phyloP scores from a whole-genome alignment of 2,329 filamentous ascomycete genomes.

The Cordyceps tenuipes region DNA sequence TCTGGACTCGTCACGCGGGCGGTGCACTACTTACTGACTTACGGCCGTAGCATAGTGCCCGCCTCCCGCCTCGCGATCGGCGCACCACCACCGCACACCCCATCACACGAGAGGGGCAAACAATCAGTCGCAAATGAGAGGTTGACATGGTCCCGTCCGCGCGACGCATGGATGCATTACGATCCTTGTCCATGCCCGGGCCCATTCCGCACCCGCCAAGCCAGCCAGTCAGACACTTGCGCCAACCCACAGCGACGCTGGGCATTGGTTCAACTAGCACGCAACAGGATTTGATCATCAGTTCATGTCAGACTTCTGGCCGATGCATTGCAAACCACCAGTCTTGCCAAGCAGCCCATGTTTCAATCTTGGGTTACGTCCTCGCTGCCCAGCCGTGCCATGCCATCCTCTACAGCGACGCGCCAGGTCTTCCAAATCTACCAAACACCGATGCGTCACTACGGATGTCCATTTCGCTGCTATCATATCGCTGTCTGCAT shows the following conservation, averaged over 20 bases:
- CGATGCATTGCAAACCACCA: neutral
- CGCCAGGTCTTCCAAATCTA: neutral
- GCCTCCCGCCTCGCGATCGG: neutral
- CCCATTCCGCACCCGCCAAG: neutral
- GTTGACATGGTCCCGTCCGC: neutral
- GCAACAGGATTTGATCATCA: neutral
- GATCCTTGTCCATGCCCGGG: neutral
- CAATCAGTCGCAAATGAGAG: neutral
- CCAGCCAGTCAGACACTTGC: neutral
- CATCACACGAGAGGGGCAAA: neutral
- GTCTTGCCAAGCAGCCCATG: neutral
- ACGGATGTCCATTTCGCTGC: neutral
- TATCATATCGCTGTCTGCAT: neutral
- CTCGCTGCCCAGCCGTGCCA: neutral
- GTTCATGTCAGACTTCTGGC: neutral
- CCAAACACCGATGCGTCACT: neutral
- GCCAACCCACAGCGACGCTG: neutral
- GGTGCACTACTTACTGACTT: neutral
- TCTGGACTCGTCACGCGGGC: neutral
- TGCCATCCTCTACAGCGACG: neutral
- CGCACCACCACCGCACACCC: neutral
- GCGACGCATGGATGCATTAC: neutral
- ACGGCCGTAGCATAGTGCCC: neutral
- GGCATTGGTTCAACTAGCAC: neutral
- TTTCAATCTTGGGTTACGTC: neutral